Evolutionary conservation across 345 rosid genomes (phyloP).

Genomic region (Populus deltoides): DNA sequence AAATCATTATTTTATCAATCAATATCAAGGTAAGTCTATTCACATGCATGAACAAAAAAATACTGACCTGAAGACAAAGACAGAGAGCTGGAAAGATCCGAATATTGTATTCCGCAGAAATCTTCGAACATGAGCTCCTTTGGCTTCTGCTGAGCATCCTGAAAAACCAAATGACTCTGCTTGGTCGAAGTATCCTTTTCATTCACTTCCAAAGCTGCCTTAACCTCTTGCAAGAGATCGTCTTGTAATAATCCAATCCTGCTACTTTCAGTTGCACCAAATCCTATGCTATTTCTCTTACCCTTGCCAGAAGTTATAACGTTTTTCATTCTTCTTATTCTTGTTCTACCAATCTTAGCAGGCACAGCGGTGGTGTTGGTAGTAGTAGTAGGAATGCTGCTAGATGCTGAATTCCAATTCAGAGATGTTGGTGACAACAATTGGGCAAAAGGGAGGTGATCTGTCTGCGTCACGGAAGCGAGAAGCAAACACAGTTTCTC

Average conservation of each 20-base stretch:
- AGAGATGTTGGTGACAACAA: background rate
- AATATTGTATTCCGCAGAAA: conserved; percentile 9
- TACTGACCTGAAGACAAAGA: conserved; percentile 37
- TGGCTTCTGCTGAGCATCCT: conserved; percentile 18
- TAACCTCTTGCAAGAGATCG: conserved; percentile 54
- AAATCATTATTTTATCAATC: background rate
- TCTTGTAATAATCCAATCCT: conserved; percentile 37
- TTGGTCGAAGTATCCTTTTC: conserved; percentile 26
- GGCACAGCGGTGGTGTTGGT: background rate
- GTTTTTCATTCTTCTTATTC: conserved; percentile 16
- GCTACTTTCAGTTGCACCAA: background rate
- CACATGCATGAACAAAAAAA: background rate
- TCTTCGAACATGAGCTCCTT: conserved; percentile 10
- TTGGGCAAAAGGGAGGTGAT: conserved; percentile 81
- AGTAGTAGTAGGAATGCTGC: background rate
- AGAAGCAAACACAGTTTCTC: conserved; percentile 19
- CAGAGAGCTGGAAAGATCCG: conserved; percentile 23
- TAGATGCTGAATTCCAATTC: conserved; percentile 14
- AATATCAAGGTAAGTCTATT: background rate
- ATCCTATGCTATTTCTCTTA: background rate
- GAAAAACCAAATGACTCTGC: conserved; percentile 7
- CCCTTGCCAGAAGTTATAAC: background rate
- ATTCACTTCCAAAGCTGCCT: conserved; percentile 27
- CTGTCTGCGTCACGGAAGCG: conserved; percentile 30
- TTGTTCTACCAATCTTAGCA: conserved; percentile 3